Evolutionary conservation across 225 moss, liverwort and hornwort genomes (phyloP).

Genomic region (Sphagnum contortum): DNA sequence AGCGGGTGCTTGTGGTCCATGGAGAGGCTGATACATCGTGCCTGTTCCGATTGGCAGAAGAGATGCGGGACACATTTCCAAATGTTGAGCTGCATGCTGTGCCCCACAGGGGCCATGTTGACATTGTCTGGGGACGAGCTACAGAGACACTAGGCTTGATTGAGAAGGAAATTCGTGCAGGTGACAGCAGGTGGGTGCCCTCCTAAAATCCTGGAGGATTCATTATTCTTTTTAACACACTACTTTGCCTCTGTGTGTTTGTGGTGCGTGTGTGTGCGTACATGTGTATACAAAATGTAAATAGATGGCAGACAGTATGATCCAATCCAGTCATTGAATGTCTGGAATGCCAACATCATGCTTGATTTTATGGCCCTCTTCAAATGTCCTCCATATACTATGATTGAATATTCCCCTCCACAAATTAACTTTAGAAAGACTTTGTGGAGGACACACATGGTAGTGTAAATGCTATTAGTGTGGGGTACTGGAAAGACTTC

Average conservation of each 20-base stretch:
- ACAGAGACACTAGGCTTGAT: slow-evolving; percentile 29
- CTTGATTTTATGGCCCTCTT: no score
- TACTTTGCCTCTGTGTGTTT: no score
- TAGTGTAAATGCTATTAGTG: no score
- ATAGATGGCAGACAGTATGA: no score
- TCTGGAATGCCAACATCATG: no score
- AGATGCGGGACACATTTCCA: slow-evolving; percentile 46
- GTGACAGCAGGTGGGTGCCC: slow-evolving; percentile 22
- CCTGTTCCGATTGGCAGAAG: slow-evolving; percentile 32
- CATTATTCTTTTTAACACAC: not conserved
- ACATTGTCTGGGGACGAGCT: slow-evolving; percentile 46
- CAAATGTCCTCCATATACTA: no score
- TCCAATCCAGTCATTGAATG: no score
- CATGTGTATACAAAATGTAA: no score
- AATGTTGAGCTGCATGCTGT: slow-evolving; percentile 43
- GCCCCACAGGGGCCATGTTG: slow-evolving; percentile 55
- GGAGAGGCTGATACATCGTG: slow-evolving; percentile 54
- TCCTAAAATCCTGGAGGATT: no score
- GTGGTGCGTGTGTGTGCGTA: no score
- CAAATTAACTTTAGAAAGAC: slow-evolving; percentile 12
- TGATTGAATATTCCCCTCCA: not conserved
- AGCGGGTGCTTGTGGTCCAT: slow-evolving; percentile 46
- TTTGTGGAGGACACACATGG: slow-evolving; percentile 2
- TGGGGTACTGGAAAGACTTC: no score
- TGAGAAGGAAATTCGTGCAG: slow-evolving; percentile 32